Evolutionary conservation across 208 protist genomes (phyloP).

Genomic region (Acanthamoeba healyi): DNA sequence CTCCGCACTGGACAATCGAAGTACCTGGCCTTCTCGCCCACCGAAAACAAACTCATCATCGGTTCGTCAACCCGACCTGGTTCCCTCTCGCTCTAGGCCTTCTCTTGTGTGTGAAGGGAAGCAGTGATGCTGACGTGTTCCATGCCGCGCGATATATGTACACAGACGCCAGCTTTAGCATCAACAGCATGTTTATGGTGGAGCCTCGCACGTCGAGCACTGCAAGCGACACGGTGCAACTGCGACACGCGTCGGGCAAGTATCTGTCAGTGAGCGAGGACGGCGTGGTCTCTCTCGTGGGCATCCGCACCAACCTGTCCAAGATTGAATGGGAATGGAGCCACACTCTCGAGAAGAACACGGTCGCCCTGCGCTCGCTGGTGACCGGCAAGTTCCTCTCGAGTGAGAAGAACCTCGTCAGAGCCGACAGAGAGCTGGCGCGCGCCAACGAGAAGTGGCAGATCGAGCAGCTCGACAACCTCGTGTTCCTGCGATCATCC

Average conservation of each 20-base stretch:
- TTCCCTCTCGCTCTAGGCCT: background rate
- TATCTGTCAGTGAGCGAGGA: background rate
- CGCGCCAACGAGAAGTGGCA: slow-evolving; percentile 8
- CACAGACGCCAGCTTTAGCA: background rate
- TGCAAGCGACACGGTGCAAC: background rate
- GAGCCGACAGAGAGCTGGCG: background rate
- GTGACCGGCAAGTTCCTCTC: slow-evolving; percentile 3
- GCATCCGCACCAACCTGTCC: background rate
- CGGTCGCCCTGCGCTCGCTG: background rate
- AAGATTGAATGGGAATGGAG: slow-evolving; percentile 35
- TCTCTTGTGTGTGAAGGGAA: background rate
- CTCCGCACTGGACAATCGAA: background rate
- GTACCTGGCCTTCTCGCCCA: slow-evolving; percentile 20
- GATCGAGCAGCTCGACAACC: background rate
- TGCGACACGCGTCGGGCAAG: slow-evolving; percentile 30
- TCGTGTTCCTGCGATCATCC: slow-evolving; percentile 16
- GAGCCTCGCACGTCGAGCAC: background rate
- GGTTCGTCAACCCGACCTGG: background rate
- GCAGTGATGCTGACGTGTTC: background rate
- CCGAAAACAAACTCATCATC: slow-evolving; percentile 1
- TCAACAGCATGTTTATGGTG: background rate
- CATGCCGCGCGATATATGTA: background rate
- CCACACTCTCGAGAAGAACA: slow-evolving; percentile 46
- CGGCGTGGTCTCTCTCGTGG: background rate
- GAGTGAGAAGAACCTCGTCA: slow-evolving; percentile 1